phyloP scores from a whole-genome alignment of 179 eudicot genomes.

The Beta lomatogona region DNA sequence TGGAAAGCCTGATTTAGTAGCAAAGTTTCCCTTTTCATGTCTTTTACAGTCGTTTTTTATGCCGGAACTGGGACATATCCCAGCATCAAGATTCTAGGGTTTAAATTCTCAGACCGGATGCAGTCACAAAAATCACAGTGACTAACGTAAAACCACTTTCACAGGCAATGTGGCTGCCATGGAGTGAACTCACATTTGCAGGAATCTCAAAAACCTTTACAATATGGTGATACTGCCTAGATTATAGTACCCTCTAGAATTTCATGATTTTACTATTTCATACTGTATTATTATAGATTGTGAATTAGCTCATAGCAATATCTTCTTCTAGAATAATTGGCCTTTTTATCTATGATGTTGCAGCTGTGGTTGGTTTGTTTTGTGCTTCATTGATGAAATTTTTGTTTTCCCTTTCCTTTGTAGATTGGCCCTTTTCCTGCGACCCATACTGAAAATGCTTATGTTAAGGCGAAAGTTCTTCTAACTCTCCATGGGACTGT shows the following conservation, averaged over 20 bases:
- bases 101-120: too few species aligned
- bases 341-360: not conserved
- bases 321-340: not conserved
- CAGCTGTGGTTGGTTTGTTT: not conserved
- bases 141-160: too few species aligned
- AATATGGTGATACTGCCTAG: too few species aligned
- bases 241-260: too few species aligned
- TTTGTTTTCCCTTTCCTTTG: constrained; percentile 14
- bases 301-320: not conserved
- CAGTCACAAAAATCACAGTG: too few species aligned
- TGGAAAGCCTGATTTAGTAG: too few species aligned
- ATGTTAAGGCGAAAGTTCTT: constrained; percentile 60
- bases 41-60: too few species aligned
- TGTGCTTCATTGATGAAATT: not conserved
- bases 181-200: too few species aligned
- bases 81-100: not conserved
- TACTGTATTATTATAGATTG: not conserved
- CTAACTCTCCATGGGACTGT: constrained; percentile 75
- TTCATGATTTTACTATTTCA: not conserved
- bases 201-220: too few species aligned
- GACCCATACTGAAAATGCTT: constrained; percentile 37
- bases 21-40: too few species aligned
- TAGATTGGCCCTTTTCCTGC: constrained; percentile 82
- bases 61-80: not conserved
- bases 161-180: too few species aligned